phyloP scores from a whole-genome alignment of 805 yeast species.

The Alloascoidea hylecoeti region DNA sequence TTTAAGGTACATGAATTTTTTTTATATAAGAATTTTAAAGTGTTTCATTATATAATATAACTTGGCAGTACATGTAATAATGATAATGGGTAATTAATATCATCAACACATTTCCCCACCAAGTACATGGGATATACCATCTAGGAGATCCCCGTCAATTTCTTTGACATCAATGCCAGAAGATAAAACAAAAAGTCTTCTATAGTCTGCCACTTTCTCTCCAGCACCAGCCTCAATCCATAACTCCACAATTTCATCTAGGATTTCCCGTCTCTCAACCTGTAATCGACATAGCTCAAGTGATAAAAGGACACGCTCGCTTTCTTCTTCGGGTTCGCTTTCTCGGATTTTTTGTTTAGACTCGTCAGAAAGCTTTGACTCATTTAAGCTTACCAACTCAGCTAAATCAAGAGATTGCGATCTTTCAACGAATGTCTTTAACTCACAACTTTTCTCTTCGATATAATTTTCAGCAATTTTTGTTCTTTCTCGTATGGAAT shows the following conservation, averaged over 20 bases:
- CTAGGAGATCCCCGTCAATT: conserved; percentile 45
- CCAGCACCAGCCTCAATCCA: conserved; percentile 28
- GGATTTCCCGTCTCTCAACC: conserved; percentile 21
- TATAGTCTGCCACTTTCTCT: conserved; percentile 43
- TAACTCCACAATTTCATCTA: conserved; percentile 33
- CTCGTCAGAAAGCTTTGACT: conserved; percentile 15
- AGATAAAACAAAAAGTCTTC: conserved; percentile 46
- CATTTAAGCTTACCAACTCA: conserved; percentile 41
- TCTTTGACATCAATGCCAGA: conserved; percentile 56
- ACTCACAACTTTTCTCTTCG: conserved; percentile 14
- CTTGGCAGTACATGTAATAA: no score
- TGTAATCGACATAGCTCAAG: conserved; percentile 25
- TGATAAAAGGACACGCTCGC: conserved; percentile 16
- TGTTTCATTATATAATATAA: no score
- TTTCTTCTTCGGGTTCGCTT: conserved; percentile 6
- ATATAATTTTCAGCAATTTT: conserved; percentile 14
- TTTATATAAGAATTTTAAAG: no score
- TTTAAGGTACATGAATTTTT: no score
- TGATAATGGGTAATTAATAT: no score
- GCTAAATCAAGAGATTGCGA: conserved; percentile 52
- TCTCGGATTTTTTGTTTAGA: conserved; percentile 6
- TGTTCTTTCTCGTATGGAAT: conserved; percentile 3
- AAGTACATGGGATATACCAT: no score
- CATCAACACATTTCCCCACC: no score
- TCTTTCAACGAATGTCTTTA: conserved; percentile 38